Conservation (phyloP, 2,329 filamentous ascomycete genomes). For the Aspergillus proliferans region DNA sequence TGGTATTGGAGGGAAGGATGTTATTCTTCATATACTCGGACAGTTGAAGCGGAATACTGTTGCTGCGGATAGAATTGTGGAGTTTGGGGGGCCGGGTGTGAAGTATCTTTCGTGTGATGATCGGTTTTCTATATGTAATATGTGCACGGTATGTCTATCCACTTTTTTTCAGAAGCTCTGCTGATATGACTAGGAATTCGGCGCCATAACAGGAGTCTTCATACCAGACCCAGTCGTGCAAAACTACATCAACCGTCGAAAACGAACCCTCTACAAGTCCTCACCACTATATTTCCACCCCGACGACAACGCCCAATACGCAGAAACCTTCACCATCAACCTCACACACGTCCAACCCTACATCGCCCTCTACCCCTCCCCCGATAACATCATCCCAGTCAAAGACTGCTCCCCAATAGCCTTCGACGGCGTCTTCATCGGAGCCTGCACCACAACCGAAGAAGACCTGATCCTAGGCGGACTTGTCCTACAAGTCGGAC, state of each 20-base stretch:
- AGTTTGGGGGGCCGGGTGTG: slow-evolving; percentile 40
- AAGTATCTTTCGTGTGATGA: slow-evolving; percentile 38
- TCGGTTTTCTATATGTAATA: slow-evolving; percentile 44
- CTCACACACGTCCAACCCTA: slow-evolving; percentile 33
- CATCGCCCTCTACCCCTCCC: slow-evolving; percentile 38
- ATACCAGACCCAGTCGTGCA: slow-evolving; percentile 34
- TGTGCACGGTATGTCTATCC: slow-evolving; percentile 31
- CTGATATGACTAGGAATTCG: slow-evolving; percentile 30
- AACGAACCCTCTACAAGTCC: not conserved
- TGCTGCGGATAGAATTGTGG: slow-evolving; percentile 41
- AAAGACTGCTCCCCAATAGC: slow-evolving; percentile 22
- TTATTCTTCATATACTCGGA: slow-evolving; percentile 41
- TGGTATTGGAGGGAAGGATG: slow-evolving; percentile 43
- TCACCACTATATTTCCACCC: slow-evolving; percentile 34
- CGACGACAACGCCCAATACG: slow-evolving; percentile 36
- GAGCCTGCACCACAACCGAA: slow-evolving; percentile 43
- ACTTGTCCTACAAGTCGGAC: slow-evolving; percentile 35
- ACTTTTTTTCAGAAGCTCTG: not conserved
- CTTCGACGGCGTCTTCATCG: slow-evolving; percentile 43
- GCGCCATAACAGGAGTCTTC: slow-evolving; percentile 40
- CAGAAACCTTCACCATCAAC: slow-evolving; percentile 32
- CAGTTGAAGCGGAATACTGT: slow-evolving; percentile 43
- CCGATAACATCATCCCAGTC: slow-evolving; percentile 42
- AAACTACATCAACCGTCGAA: slow-evolving; percentile 12
- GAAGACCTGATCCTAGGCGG: slow-evolving; percentile 42